These are phyloP conservation scores for Metschnikowia sp. DNA, from an alignment of 805 yeast species.

Conservation along the genomic window DNA sequence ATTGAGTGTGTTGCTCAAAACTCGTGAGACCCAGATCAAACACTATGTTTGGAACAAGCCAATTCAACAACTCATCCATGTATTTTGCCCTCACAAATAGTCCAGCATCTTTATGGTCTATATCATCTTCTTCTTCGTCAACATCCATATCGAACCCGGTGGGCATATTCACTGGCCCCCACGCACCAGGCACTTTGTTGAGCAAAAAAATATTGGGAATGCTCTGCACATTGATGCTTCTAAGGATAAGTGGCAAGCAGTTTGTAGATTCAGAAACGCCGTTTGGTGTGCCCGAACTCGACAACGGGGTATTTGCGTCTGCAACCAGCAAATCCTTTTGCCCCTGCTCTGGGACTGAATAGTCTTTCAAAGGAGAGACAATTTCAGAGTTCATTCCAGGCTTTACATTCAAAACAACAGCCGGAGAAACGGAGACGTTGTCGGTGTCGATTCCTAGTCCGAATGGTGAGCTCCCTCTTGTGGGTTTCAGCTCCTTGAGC, in stretches of 20 bases:
- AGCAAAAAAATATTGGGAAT: constrained; percentile 54
- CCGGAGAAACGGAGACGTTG: constrained; percentile 2
- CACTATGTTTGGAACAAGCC: constrained; percentile 40
- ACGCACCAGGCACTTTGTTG: constrained; percentile 24
- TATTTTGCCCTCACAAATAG: constrained; percentile 26
- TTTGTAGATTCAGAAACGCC: constrained; percentile 44
- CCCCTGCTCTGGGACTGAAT: background rate
- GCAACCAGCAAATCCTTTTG: background rate
- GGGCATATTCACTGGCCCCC: constrained; percentile 16
- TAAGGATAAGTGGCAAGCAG: constrained; percentile 62
- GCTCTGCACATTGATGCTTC: constrained; percentile 60
- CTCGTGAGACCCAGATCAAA: constrained; percentile 33
- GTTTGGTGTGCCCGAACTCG: constrained; percentile 2
- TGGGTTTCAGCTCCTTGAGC: background rate
- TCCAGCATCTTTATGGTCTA: constrained; percentile 29
- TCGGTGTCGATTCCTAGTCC: constrained; percentile 6
- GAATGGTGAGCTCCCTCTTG: constrained; percentile 4
- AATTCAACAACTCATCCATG: constrained; percentile 33
- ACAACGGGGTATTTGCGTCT: constrained; percentile 2
- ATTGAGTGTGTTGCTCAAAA: constrained; percentile 12
- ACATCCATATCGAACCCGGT: constrained; percentile 31
- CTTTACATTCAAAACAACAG: background rate
- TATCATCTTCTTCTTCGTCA: constrained; percentile 35
- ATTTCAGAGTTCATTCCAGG: background rate
- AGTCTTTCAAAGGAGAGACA: too few relatives aligned